Base-by-base conservation (phyloP, 179 eudicot genomes). In the Beta lomatogona region DNA sequence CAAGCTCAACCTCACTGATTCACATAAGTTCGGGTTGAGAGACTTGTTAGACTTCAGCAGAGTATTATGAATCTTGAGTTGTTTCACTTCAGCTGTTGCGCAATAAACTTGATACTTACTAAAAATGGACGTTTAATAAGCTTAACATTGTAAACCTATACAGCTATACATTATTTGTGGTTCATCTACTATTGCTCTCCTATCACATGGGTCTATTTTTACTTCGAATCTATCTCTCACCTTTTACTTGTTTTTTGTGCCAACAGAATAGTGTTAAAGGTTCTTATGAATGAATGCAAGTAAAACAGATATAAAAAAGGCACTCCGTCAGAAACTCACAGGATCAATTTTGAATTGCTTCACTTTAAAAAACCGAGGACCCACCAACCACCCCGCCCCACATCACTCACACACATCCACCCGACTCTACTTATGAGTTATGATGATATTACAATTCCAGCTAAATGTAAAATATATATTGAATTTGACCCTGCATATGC, bases 1-100 rank as follows among this genome's bases (percentile, higher is more conserved):
- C 97, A 48, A 93, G 87, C 87, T 91, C 97, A 59, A 87, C 76
- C 68, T 91, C 93, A 74, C 98, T 94, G 93, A 18, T 54, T 77
- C 66, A 77, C 57, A 71, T 13, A 80, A 45, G 58, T 58, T 76
- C 52, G 21, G 31, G 71, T 70, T 14, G 46, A 63, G 19, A 41
- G 53, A 76, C 10, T 25, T 70, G 73, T 53, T 74, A 48, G 71
- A 36, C 25, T 14, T 70, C 57, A 45, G 25, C 0, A 14, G 41
- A 46, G 31, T 41, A 14, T 5, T 48, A 21, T 71, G 11, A 48
- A 2, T 48, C 11, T 22, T 8, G 9, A 44, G 18, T 69, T 9
- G 44, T 16, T 58, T 19, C 10, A 71, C 57, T 12, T 9, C 50
- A n/a, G 50, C 13, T 69, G 21, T 41, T 36, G 41, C 3, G 41